A percentile compares a stretch with the other conserved stretches of the same genome.
Evolutionary conservation across 768 basidiomycete species (phyloP).

Genomic region (Lactarius akahatsu): DNA sequence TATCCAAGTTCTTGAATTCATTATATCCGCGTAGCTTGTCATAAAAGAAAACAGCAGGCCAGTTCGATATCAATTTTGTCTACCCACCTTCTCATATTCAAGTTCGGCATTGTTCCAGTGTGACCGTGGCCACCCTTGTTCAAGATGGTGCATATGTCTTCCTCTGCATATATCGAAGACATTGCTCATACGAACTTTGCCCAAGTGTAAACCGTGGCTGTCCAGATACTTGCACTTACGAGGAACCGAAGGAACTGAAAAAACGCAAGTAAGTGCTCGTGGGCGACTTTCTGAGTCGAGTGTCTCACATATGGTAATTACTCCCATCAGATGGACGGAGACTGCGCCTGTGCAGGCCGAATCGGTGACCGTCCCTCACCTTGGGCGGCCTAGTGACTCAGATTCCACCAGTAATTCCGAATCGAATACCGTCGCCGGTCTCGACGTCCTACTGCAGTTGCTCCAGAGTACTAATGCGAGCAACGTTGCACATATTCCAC

Average conservation of each 20-base stretch:
- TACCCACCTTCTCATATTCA: neutral
- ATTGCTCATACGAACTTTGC: neutral
- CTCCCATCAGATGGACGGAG: conserved; percentile 14
- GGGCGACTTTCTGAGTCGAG: neutral
- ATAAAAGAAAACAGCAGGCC: conserved; percentile 33
- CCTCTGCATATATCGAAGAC: neutral
- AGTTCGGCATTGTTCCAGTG: conserved; percentile 19
- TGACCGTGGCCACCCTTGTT: conserved; percentile 33
- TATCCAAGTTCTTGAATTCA: neutral
- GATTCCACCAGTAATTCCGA: conserved; percentile 18
- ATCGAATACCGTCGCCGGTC: conserved; percentile 22
- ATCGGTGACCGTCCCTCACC: conserved; percentile 6
- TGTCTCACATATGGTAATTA: neutral
- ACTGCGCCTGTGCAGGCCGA: neutral
- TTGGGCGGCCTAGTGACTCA: conserved; percentile 14
- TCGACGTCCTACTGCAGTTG: conserved; percentile 30
- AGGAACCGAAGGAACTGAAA: conserved; percentile 24
- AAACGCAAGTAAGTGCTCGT: conserved; percentile 23
- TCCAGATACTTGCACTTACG: conserved; percentile 28
- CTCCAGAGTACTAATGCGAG: conserved; percentile 20
- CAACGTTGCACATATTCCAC: neutral
- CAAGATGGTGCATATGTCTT: conserved; percentile 28
- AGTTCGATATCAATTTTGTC: conserved; percentile 1
- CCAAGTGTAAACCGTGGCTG: conserved; percentile 29
- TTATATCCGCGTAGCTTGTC: conserved; percentile 26